These are phyloP conservation scores for Garcileccinum viscosum DNA, from an alignment of 1,284 basidiomycete genomes.

Conservation along the genomic window DNA sequence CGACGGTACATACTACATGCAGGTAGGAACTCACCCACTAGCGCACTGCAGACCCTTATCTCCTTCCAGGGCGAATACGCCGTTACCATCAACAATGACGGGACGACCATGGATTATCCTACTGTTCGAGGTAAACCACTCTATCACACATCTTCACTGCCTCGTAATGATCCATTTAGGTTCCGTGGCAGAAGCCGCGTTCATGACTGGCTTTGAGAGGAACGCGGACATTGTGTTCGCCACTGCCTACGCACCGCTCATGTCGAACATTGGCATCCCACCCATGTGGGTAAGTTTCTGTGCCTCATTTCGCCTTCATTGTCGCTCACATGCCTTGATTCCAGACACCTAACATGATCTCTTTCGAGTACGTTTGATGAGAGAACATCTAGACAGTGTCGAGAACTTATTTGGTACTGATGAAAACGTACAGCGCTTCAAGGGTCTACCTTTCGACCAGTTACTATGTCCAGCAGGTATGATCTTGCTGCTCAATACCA, in stretches of 20 bases:
- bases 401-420: too few species aligned
- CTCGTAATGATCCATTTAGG: conserved; percentile 33
- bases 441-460: conserved; percentile 64
- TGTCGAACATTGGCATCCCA: conserved; percentile 68
- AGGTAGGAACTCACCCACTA: too few species aligned
- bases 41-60: too few species aligned
- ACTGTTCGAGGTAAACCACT: conserved; percentile 50
- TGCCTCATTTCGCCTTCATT: background rate
- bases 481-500: background rate
- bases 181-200: conserved; percentile 67
- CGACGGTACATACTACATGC: conserved; percentile 58
- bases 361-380: conserved; percentile 76
- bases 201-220: conserved; percentile 75
- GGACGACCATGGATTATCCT: conserved; percentile 63
- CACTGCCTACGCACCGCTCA: conserved; percentile 70
- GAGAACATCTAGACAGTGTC: too few species aligned
- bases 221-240: conserved; percentile 65
- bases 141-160: background rate
- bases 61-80: conserved; percentile 82
- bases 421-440: too few species aligned
- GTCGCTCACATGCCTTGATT: background rate
- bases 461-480: conserved; percentile 70
- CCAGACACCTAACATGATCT: conserved; percentile 66
- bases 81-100: conserved; percentile 67
- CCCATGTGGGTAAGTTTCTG: too few species aligned